Evolutionary conservation across 345 rosid genomes (phyloP).

Genomic region (Salix dunnii): DNA sequence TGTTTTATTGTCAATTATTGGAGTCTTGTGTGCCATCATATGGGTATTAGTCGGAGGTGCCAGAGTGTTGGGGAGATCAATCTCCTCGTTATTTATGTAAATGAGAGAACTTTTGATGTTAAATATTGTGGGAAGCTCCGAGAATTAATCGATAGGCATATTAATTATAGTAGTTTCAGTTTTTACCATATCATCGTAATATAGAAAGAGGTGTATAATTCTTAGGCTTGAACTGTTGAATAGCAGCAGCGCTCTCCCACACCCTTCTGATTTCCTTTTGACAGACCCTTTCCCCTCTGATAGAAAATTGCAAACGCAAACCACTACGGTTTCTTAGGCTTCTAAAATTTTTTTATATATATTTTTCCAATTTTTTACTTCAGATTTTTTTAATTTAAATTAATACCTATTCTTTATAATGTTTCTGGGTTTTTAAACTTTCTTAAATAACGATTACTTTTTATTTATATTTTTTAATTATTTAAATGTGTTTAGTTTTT

Average conservation of each 20-base stretch:
- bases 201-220: too few relatives aligned
- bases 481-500: too few relatives aligned
- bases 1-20: slow-evolving; percentile 50
- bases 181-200: not conserved
- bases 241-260: not conserved
- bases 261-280: too few relatives aligned
- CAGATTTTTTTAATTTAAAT: too few relatives aligned
- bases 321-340: not conserved
- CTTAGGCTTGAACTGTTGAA: too few relatives aligned
- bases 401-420: too few relatives aligned
- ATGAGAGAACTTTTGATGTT: not conserved
- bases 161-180: not conserved
- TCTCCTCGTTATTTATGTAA: not conserved
- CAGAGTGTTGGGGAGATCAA: slow-evolving; percentile 20
- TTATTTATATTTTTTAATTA: too few relatives aligned
- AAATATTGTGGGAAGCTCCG: not conserved
- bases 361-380: too few relatives aligned
- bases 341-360: too few relatives aligned
- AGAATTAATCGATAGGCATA: not conserved
- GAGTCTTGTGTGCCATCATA: slow-evolving; percentile 56
- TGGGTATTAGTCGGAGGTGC: slow-evolving; percentile 57
- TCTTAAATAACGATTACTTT: too few relatives aligned
- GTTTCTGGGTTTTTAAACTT: too few relatives aligned
- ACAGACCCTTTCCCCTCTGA: not conserved
- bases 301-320: not conserved